Percentiles rank a stretch among this genome's conserved stretches.
These are phyloP conservation scores for Phlyctochytrium planicorne DNA, from an alignment of 192 early-diverging fungal species.

Conservation along the genomic window DNA sequence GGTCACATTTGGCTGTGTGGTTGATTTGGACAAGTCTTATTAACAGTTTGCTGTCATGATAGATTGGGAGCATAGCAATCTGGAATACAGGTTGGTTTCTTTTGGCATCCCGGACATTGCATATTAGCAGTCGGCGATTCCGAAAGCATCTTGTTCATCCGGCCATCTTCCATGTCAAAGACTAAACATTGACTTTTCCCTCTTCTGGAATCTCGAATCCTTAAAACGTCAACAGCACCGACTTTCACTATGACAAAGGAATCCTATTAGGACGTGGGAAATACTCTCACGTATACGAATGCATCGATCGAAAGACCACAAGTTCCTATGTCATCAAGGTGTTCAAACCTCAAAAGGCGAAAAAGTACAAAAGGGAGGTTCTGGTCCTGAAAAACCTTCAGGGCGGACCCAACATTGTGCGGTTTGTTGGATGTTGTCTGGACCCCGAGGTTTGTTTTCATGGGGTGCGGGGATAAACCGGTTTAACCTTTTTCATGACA, in stretches of 20 bases:
- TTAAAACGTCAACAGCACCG: too few species aligned
- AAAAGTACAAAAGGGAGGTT: slow-evolving; percentile 40
- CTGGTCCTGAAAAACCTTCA: slow-evolving; percentile 37
- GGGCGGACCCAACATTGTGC: slow-evolving; percentile 45
- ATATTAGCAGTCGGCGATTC: too few species aligned
- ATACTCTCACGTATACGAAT: slow-evolving; percentile 21
- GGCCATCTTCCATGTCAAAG: too few species aligned
- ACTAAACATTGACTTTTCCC: too few species aligned
- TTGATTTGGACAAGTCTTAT: too few species aligned
- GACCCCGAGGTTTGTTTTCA: slow-evolving; percentile 3
- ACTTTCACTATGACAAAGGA: neutral
- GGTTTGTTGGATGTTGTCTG: slow-evolving; percentile 13
- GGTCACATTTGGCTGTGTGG: too few species aligned
- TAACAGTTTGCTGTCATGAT: too few species aligned
- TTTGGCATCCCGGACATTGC: too few species aligned
- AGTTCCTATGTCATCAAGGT: slow-evolving; percentile 31
- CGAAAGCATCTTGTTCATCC: too few species aligned
- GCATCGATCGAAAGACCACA: neutral
- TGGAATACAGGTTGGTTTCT: too few species aligned
- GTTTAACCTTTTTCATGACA: slow-evolving; percentile 12
- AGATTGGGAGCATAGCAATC: too few species aligned
- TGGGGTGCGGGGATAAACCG: neutral
- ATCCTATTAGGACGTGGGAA: slow-evolving; percentile 18
- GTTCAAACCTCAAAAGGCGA: slow-evolving; percentile 30
- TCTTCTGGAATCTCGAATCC: too few species aligned